Conservation (phyloP, 2,329 filamentous ascomycete species). For the Ophiostoma piceae region DNA sequence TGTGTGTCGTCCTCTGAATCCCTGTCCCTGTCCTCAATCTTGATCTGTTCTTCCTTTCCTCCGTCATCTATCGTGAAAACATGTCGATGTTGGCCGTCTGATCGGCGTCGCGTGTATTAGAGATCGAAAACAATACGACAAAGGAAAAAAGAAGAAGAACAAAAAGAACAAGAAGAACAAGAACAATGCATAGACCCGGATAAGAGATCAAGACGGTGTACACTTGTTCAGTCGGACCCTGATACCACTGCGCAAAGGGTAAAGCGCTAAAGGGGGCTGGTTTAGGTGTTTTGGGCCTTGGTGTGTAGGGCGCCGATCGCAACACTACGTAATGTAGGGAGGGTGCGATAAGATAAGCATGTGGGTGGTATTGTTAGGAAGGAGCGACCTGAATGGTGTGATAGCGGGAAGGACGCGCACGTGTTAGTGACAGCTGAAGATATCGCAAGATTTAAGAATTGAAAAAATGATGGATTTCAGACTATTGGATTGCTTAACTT, state of each 20-base stretch:
- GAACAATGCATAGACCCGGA: neutral
- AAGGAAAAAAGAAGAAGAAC: neutral
- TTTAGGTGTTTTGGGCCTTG: neutral
- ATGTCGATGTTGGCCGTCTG: neutral
- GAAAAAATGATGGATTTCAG: neutral
- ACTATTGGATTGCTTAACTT: no score
- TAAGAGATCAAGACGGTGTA: conserved; percentile 1
- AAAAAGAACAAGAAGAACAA: no score
- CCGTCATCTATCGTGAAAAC: conserved; percentile 4
- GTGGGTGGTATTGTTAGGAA: neutral
- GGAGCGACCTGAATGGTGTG: neutral
- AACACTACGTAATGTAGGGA: conserved; percentile 7
- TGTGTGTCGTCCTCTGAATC: neutral
- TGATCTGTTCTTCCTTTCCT: neutral
- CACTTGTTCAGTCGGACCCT: neutral
- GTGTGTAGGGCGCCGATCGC: conserved; percentile 1
- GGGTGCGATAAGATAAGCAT: conserved; percentile 11
- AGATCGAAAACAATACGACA: neutral
- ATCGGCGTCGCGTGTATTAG: neutral
- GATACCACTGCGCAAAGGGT: neutral
- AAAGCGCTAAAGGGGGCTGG: neutral
- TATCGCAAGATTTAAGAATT: neutral
- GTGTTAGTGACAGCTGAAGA: neutral
- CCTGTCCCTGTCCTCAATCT: neutral
- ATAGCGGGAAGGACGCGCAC: neutral